Conservation (phyloP, 2,329 filamentous ascomycete genomes). For the Fusarium udum region DNA sequence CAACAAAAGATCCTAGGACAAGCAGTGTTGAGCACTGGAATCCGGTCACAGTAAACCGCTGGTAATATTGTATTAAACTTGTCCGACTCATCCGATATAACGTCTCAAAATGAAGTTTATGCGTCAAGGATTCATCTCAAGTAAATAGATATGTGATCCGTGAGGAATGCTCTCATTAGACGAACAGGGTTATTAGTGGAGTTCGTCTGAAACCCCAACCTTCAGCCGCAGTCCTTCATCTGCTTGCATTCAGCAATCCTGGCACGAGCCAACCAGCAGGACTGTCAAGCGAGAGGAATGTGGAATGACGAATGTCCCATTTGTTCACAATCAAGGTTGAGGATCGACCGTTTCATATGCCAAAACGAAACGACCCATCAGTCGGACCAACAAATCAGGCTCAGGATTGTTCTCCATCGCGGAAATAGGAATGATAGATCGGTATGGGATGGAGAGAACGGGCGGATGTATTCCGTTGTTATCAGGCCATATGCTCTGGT, state of each 20-base stretch:
- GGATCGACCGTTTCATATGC: not conserved
- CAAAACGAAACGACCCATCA: not conserved
- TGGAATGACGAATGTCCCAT: not conserved
- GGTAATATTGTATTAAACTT: fast-evolving
- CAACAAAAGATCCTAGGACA: not conserved
- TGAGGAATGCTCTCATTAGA: not conserved
- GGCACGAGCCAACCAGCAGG: not conserved
- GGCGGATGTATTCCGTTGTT: not conserved
- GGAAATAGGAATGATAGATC: not conserved
- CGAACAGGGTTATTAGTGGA: not conserved
- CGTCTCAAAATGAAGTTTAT: not conserved
- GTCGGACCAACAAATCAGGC: not conserved
- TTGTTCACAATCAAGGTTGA: not conserved
- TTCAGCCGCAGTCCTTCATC: constrained; percentile 4
- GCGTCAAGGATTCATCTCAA: not conserved
- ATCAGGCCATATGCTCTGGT: not conserved
- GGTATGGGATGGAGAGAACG: not conserved
- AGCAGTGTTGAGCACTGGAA: not conserved
- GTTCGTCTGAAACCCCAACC: not conserved
- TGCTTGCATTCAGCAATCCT: not conserved
- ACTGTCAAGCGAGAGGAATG: not conserved
- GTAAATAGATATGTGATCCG: not conserved
- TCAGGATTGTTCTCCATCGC: not conserved
- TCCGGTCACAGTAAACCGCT: not conserved
- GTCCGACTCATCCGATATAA: not conserved